Base-by-base conservation (phyloP, 2,329 filamentous ascomycete species). In the Microcyclospora pomicola region DNA sequence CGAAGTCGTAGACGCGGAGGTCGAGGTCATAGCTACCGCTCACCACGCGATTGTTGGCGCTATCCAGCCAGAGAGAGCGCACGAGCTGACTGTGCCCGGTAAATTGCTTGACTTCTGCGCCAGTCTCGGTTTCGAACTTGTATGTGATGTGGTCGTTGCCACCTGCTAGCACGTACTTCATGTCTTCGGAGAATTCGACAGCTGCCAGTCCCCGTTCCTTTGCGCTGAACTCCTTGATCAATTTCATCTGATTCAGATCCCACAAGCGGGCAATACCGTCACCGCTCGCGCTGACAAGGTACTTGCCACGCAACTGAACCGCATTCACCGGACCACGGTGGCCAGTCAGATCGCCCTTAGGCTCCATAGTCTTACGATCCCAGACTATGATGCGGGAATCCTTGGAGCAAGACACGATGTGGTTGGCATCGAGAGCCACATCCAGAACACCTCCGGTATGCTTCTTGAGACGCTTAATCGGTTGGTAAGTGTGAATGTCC, bases 351-450 rank as follows among this genome's bases (percentile, higher is more conserved):
- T 83, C 81, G 52, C 82, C 83, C 34, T 93, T 62, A 34, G 92
- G 68, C 9, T 66, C 64, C 28, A 85, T 83, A 0, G 83, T 91
- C 39, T 73, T 65, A 33, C 91, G 82, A 54, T 94, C 83, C 88
- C 88, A 96, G 15, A 98, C 78, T 55, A 87, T 92, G 55, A 98
- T 93, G 45, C 74, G 87, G 31, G 80, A 77, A 61, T 98, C 91
- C 62, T 98, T 98, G 58, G 85, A 94, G 67, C 91, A 98, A 5
- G 88, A 95, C 36, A 96, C 81, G 52, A 98, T 95, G 61, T 93
- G 81, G 50, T 80, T 79, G 46, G 85, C 75, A 57, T 98, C 86
- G 47, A 98, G 88, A 47, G 85, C 88, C 9, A 98, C 77, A 56
- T 98, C 91, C 11, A 98, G 72, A 30, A 98, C 87, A 36, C 91